phyloP scores from a whole-genome alignment of 2,329 filamentous ascomycete genomes.

The Pseudocercospora pini-densiflorae region DNA sequence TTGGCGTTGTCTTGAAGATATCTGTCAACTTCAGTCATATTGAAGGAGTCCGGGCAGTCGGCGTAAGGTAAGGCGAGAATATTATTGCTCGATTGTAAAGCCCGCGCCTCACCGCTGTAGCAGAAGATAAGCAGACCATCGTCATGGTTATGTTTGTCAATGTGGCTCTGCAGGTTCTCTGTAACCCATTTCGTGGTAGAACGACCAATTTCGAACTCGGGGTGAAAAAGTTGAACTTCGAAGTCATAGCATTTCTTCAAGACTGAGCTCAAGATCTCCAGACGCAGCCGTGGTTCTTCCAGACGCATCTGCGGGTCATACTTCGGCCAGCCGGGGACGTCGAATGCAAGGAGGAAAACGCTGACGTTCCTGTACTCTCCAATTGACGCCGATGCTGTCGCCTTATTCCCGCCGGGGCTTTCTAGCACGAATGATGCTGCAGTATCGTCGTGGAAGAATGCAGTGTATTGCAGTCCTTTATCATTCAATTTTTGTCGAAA shows the following conservation, averaged over 20 bases:
- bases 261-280: background rate
- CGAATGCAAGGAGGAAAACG: background rate
- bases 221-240: background rate
- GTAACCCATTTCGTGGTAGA: background rate
- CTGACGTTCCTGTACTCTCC: background rate
- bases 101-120: background rate
- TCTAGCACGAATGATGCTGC: background rate
- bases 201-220: background rate
- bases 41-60: background rate
- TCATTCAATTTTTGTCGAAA: background rate
- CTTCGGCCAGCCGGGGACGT: background rate
- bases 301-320: no score
- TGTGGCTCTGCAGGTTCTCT: background rate
- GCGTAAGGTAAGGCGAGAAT: background rate
- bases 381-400: background rate
- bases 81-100: background rate
- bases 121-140: background rate
- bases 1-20: background rate
- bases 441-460: background rate
- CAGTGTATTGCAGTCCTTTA: background rate
- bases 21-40: background rate
- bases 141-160: background rate
- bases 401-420: background rate
- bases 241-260: background rate
- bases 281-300: background rate